Percentiles rank a stretch among this genome's conserved stretches.
Conservation (phyloP, 306 rosid species). For the Ceratonia siliqua region DNA sequence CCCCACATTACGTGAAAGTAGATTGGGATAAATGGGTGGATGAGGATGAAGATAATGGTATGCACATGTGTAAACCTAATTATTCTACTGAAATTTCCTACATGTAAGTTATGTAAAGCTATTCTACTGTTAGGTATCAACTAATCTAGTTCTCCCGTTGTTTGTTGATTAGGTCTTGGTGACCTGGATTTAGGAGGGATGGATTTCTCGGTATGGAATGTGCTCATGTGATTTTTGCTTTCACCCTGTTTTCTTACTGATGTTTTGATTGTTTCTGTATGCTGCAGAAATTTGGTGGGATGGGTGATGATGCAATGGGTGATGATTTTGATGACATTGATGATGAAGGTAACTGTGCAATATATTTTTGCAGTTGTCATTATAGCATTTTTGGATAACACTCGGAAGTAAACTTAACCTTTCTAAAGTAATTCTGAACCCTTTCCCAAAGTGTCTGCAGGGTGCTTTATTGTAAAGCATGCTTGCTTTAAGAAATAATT, state of each 20-base stretch:
- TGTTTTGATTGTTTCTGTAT: not conserved
- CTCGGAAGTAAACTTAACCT: not conserved
- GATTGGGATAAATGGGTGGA: constrained; percentile 99
- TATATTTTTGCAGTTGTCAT: constrained; percentile 15
- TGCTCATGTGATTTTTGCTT: constrained; percentile 2
- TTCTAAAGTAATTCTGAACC: not conserved
- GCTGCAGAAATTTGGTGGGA: constrained; percentile 78
- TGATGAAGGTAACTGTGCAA: constrained; percentile 60
- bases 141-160: not conserved
- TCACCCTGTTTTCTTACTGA: not conserved
- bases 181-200: constrained; percentile 86
- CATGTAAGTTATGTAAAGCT: not conserved
- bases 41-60: constrained; percentile 84
- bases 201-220: constrained; percentile 89
- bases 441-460: not conserved
- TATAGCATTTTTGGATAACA: not conserved
- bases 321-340: constrained; percentile 69
- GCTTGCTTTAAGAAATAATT: not conserved
- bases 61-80: not conserved
- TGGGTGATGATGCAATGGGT: constrained; percentile 62
- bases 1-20: constrained; percentile 87
- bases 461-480: not conserved
- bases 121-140: not conserved
- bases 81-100: not conserved
- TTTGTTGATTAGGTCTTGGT: constrained; percentile 41